Conservation (phyloP, 306 rosid genomes). For the Prunus mume region DNA sequence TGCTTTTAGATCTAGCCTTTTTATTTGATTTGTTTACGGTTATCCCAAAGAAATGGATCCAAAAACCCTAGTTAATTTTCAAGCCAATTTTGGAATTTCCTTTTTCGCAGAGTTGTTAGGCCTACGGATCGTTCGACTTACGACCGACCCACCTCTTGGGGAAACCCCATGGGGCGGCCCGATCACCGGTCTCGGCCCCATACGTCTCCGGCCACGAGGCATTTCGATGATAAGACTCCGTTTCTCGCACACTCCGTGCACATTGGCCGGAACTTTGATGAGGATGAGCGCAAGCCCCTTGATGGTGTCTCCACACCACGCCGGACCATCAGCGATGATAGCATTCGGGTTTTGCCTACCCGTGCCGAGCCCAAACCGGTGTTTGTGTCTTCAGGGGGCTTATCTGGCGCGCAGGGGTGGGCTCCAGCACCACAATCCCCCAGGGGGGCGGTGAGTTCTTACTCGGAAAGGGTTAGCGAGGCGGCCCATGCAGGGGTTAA, state of each 20-base stretch:
- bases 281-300: constrained; percentile 93
- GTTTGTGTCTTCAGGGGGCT: constrained; percentile 49
- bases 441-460: constrained; percentile 41
- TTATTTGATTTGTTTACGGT: background rate
- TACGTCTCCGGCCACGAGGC: constrained; percentile 77
- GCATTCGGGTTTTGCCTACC: constrained; percentile 42
- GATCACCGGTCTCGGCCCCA: constrained; percentile 90
- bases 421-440: constrained; percentile 46
- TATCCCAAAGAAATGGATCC: constrained; percentile 21
- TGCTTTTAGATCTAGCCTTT: background rate
- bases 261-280: constrained; percentile 93
- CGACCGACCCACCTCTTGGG: constrained; percentile 78
- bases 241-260: constrained; percentile 61
- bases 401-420: constrained; percentile 44
- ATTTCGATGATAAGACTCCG: constrained; percentile 69
- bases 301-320: constrained; percentile 69
- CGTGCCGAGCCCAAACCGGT: constrained; percentile 54
- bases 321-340: constrained; percentile 70
- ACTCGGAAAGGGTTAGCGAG: constrained; percentile 59
- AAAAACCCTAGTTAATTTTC: constrained; percentile 3
- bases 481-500: constrained; percentile 25
- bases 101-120: constrained; percentile 47
- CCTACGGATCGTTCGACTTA: constrained; percentile 69
- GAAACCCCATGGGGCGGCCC: constrained; percentile 54
- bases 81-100: background rate